Evolutionary conservation across 495 filamentous ascomycete species (phyloP).

Genomic region (Penicillium canariense): DNA sequence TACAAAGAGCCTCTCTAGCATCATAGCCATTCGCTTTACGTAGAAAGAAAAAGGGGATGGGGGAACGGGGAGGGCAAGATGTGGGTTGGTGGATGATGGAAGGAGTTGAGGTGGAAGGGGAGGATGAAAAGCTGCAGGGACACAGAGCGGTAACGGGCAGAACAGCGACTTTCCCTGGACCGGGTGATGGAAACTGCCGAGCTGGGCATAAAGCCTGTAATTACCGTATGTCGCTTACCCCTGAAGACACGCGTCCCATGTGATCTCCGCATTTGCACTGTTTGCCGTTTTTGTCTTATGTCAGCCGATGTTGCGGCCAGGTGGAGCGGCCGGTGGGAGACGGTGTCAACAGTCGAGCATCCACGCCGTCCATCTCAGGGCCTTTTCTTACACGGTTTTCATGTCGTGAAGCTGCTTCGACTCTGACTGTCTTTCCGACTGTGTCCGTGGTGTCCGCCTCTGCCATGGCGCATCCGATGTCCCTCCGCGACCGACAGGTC

Average conservation of each 20-base stretch:
- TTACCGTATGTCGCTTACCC: slow-evolving; percentile 8
- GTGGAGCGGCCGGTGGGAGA: slow-evolving; percentile 18
- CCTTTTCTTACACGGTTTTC: background rate
- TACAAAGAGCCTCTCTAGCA: slow-evolving; percentile 42
- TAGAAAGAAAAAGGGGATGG: slow-evolving; percentile 27
- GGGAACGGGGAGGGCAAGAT: slow-evolving; percentile 15
- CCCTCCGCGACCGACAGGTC: slow-evolving; percentile 94
- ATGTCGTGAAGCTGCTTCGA: slow-evolving; percentile 25
- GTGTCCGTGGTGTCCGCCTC: slow-evolving; percentile 15
- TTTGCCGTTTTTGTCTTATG: slow-evolving; percentile 20
- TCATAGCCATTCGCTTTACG: slow-evolving; percentile 50
- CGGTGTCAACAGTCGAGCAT: slow-evolving; percentile 13
- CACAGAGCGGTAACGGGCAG: background rate
- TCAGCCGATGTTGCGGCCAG: slow-evolving; percentile 18
- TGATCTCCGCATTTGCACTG: slow-evolving; percentile 19
- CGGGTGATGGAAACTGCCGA: background rate
- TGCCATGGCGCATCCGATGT: slow-evolving; percentile 71
- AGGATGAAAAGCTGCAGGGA: slow-evolving; percentile 10
- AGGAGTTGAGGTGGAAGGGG: slow-evolving; percentile 17
- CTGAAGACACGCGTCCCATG: slow-evolving; percentile 1
- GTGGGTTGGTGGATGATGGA: slow-evolving; percentile 20
- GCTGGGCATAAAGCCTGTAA: background rate
- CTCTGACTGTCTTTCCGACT: slow-evolving; percentile 13
- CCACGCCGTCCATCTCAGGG: background rate
- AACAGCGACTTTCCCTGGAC: background rate